These are phyloP conservation scores for Ceratocystis diversiconidia DNA, from an alignment of 2,329 filamentous ascomycete species.

Conservation along the genomic window DNA sequence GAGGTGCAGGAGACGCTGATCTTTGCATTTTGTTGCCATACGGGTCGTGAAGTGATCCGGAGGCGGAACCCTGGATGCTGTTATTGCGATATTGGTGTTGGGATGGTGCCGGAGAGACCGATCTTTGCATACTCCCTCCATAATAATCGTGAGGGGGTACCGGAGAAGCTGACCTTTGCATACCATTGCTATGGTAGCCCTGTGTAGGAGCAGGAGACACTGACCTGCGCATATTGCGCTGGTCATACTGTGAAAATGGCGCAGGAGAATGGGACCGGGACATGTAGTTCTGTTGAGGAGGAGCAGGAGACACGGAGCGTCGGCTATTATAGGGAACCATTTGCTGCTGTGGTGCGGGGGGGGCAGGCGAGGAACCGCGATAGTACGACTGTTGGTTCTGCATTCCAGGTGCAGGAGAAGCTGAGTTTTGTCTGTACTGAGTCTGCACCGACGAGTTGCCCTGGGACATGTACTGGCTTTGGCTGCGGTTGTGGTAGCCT, in stretches of 20 bases:
- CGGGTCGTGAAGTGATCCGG: conserved; percentile 21
- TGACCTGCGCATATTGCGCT: conserved; percentile 19
- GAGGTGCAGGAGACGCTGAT: conserved; percentile 10
- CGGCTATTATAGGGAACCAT: conserved; percentile 20
- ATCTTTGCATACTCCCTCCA: conserved; percentile 15
- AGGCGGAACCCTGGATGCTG: conserved; percentile 18
- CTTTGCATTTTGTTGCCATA: conserved; percentile 24
- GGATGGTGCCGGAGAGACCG: conserved; percentile 16
- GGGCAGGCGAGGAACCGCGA: conserved; percentile 28
- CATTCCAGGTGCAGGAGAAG: conserved; percentile 25
- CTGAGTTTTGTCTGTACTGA: conserved; percentile 20
- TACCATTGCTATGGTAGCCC: conserved; percentile 12
- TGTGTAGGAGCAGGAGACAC: conserved; percentile 17
- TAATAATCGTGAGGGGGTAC: conserved; percentile 26
- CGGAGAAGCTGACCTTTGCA: conserved; percentile 28
- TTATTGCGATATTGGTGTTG: conserved; percentile 11
- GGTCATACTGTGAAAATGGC: conserved; percentile 20
- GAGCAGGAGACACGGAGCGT: conserved; percentile 19
- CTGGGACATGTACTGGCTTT: conserved; percentile 19
- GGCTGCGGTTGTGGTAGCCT: conserved; percentile 20
- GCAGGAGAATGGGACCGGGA: conserved; percentile 21
- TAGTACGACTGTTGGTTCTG: conserved; percentile 22
- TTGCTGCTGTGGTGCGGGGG: conserved; percentile 21
- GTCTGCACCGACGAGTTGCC: conserved; percentile 25
- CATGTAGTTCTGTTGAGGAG: conserved; percentile 14